Evolutionary conservation across 2,329 filamentous ascomycete genomes (phyloP), one percentile per base, ranked within the genome.

Genomic region (Exophiala alcalophila): DNA sequence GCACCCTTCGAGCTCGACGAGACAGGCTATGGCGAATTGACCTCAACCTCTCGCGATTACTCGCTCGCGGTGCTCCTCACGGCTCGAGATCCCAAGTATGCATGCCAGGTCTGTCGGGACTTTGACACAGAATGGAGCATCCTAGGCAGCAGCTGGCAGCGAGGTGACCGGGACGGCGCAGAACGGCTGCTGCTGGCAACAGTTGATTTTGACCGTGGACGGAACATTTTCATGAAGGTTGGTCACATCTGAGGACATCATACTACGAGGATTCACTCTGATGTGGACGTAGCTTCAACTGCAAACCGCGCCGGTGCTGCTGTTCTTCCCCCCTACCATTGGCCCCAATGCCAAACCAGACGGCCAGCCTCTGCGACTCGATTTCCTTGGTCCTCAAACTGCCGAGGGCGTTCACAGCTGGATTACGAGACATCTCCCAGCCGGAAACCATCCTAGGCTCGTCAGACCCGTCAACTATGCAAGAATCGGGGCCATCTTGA

Each of bases 61-160:
- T 81, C 81, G 26, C 77, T 85, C 19, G 83, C 82, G 2, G 77
- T 98, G 3, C 77, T 98, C 10, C 71, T 98, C 53, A 98, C 92
- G 1, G 92, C 92, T 25, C 69, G 90, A 59, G 90, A 95, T 54
- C 61, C 81, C 21, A 80, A 87, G 45, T 96, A 86, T 62, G 86
- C 85, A 47, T 98, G 92, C 64, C 73, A 81, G 54, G 73, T 97
- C 34, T 98, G 92, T 66, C 78, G 81, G 38, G 87, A 94, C 39
- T 95, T 98, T 65, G 86, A 95, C 64, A 84, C 90, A 1, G 92
- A 98, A 68, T 98, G 89, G 85, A 86, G 94, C 41, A 66, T 97
- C 40, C 69, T 98, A 40, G 80, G 79, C 40, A 86, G 81, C 65
- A 92, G 86, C 67, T 98, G 92, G 92, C 74, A 75, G 50, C 88